phyloP scores from a whole-genome alignment of 305 asterid species.

The Solanum hybrid region DNA sequence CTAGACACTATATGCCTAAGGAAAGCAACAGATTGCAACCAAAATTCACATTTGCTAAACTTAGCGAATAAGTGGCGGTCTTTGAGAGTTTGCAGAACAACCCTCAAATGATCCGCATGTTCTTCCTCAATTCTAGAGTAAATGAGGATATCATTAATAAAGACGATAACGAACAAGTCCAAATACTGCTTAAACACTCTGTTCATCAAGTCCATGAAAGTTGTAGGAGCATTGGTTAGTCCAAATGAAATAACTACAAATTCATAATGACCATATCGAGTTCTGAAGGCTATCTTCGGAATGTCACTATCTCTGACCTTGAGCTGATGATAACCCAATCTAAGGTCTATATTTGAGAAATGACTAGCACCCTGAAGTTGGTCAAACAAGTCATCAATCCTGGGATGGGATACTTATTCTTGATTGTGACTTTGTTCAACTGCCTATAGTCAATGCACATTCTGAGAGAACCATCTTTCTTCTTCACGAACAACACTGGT shows the following conservation, averaged over 20 bases:
- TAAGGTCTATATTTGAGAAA: background rate
- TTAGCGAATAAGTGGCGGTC: background rate
- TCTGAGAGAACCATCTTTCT: no score
- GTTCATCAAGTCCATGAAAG: no score
- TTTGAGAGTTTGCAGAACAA: background rate
- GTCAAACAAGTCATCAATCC: no score
- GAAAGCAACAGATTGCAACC: background rate
- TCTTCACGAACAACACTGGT: no score
- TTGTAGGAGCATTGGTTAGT: background rate
- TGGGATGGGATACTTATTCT: no score
- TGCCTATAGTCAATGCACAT: no score
- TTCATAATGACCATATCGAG: background rate
- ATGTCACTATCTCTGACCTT: background rate
- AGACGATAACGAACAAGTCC: background rate
- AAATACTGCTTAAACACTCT: background rate
- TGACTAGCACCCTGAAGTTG: background rate
- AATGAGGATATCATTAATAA: background rate
- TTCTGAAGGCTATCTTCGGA: background rate
- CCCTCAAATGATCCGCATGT: background rate
- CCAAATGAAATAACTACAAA: background rate
- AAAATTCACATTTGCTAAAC: background rate
- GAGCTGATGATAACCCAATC: background rate
- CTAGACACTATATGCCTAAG: background rate
- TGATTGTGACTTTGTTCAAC: no score
- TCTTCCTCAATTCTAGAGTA: background rate